Percentiles rank a stretch among this genome's conserved stretches.
Conservation (phyloP, 306 rosid genomes). For the Lagenaria siceraria region DNA sequence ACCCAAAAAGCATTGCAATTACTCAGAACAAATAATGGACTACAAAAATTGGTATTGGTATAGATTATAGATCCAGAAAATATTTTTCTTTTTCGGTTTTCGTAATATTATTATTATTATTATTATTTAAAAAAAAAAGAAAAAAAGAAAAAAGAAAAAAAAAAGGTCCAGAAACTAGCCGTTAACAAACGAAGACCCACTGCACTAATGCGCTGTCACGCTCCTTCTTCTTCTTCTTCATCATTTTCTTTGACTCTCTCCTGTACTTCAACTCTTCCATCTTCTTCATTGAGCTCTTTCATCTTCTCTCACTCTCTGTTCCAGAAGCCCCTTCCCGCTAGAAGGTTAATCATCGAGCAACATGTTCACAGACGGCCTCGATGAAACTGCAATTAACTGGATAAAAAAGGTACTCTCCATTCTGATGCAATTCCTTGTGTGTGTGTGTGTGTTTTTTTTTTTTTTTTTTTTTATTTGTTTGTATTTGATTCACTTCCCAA, state of each 20-base stretch:
- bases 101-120: background rate
- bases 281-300: background rate
- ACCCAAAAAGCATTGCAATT: too few species aligned
- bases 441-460: background rate
- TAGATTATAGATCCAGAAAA: background rate
- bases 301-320: conserved; percentile 11
- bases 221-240: conserved; percentile 13
- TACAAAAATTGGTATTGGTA: too few species aligned
- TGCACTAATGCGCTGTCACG: conserved; percentile 19
- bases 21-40: too few species aligned
- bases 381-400: conserved; percentile 84
- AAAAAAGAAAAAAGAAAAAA: background rate
- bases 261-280: background rate
- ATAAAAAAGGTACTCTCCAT: conserved; percentile 49
- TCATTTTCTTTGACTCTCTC: background rate
- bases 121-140: background rate
- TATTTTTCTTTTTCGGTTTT: background rate
- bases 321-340: background rate
- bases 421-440: background rate
- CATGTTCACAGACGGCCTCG: conserved; percentile 92
- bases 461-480: too few species aligned
- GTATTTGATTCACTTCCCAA: background rate
- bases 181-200: conserved; percentile 24
- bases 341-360: background rate
- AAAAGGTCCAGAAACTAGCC: conserved; percentile 42